phyloP scores from a whole-genome alignment of 345 rosid genomes.

The Microthlaspi erraticum region DNA sequence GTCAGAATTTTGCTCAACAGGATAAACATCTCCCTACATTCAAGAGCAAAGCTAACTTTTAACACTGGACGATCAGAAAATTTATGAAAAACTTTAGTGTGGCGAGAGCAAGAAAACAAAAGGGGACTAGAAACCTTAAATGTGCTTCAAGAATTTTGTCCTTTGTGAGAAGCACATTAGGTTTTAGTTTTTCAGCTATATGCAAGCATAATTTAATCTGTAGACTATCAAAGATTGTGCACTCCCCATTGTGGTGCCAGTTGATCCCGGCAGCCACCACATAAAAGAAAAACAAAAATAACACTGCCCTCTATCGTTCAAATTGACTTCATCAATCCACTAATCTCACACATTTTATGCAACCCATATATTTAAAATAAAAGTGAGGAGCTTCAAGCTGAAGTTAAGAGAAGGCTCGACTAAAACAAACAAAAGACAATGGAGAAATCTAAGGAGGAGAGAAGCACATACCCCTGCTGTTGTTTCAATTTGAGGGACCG shows the following conservation, averaged over 20 bases:
- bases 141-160: slow-evolving; percentile 26
- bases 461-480: slow-evolving; percentile 62
- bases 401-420: neutral
- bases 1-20: slow-evolving; percentile 63
- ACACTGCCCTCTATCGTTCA: neutral
- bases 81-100: neutral
- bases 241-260: slow-evolving; percentile 15
- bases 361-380: slow-evolving; percentile 12
- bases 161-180: slow-evolving; percentile 3
- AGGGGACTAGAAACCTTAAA: slow-evolving; percentile 14
- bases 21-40: slow-evolving; percentile 83
- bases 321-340: slow-evolving; percentile 3
- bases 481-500: slow-evolving; percentile 50
- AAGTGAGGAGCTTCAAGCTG: slow-evolving; percentile 1
- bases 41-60: slow-evolving; percentile 21
- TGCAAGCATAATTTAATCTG: slow-evolving; percentile 14
- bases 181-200: slow-evolving; percentile 17
- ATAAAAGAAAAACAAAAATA: neutral
- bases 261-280: slow-evolving; percentile 24
- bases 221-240: slow-evolving; percentile 26
- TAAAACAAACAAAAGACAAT: too few species aligned
- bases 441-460: slow-evolving; percentile 36
- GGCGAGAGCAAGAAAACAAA: neutral
- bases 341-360: slow-evolving; percentile 14
- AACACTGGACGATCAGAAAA: slow-evolving; percentile 23